Percentiles rank a stretch among this genome's conserved stretches.
Conservation (phyloP, 2,329 filamentous ascomycete genomes). For the Podosphaera xanthii region DNA sequence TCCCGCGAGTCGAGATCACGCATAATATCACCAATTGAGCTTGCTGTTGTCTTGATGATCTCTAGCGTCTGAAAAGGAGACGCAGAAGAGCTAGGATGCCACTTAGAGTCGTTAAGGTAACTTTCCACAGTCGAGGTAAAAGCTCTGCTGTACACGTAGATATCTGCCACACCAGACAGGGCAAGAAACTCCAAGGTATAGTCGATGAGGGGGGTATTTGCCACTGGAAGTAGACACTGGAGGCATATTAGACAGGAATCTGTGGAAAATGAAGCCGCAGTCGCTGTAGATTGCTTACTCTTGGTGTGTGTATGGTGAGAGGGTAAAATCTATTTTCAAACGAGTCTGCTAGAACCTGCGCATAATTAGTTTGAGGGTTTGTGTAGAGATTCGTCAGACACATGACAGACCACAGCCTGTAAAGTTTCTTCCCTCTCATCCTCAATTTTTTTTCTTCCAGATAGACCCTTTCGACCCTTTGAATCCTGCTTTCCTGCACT, state of each 20-base stretch:
- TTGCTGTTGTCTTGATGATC: conserved; percentile 65
- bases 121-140: conserved; percentile 72
- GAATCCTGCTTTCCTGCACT: conserved; percentile 9
- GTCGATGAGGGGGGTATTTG: conserved; percentile 86
- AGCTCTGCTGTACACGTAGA: conserved; percentile 76
- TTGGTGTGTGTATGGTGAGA: conserved; percentile 68
- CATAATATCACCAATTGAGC: conserved; percentile 81
- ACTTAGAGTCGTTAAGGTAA: conserved; percentile 64
- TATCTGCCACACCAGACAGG: conserved; percentile 82
- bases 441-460: conserved; percentile 12
- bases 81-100: conserved; percentile 38
- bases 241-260: conserved; percentile 2
- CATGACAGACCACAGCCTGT: conserved; percentile 16
- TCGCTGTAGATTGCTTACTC: conserved; percentile 31
- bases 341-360: conserved; percentile 70
- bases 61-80: conserved; percentile 58
- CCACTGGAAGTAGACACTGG: conserved; percentile 77
- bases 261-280: not conserved
- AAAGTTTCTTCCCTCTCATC: conserved; percentile 17
- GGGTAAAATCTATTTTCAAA: conserved; percentile 84
- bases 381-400: too few relatives aligned
- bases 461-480: conserved; percentile 12
- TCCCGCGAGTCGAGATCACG: conserved; percentile 75
- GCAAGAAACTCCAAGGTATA: conserved; percentile 94
- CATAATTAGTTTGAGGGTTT: too few relatives aligned